Conservation (phyloP, 495 filamentous ascomycete genomes). For the Annulohypoxylon moriforme region DNA sequence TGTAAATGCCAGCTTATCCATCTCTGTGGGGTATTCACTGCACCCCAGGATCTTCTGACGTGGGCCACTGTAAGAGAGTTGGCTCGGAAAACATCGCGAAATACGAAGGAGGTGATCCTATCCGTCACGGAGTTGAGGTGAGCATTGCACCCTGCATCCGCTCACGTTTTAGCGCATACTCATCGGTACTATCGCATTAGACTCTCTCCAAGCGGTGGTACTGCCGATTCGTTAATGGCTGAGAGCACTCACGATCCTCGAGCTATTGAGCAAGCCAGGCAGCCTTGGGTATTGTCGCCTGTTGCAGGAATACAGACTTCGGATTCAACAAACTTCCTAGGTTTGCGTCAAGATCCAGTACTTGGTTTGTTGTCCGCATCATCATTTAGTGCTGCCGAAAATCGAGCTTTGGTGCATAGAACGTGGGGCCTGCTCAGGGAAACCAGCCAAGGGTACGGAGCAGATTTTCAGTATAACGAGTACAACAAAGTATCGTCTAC, state of each 20-base stretch:
- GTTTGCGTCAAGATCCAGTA: conserved; percentile 19
- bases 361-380: conserved; percentile 33
- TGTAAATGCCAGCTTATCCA: conserved; percentile 56
- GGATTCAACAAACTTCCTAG: conserved; percentile 15
- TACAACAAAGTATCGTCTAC: conserved; percentile 31
- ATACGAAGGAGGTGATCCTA: conserved; percentile 64
- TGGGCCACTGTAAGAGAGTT: conserved; percentile 71
- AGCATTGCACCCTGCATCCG: conserved; percentile 9
- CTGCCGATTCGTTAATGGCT: conserved; percentile 20
- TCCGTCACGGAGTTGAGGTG: conserved; percentile 68
- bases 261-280: conserved; percentile 7
- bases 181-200: not conserved
- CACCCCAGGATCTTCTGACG: conserved; percentile 75
- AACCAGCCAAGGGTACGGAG: conserved; percentile 23
- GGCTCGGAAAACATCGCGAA: conserved; percentile 62
- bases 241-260: conserved; percentile 8
- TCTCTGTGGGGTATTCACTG: conserved; percentile 71
- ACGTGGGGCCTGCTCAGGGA: conserved; percentile 35
- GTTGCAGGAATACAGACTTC: conserved; percentile 5
- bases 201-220: conserved; percentile 15
- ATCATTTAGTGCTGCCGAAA: conserved; percentile 15
- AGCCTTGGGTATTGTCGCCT: conserved; percentile 29
- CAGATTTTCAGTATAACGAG: conserved; percentile 35
- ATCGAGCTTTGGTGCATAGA: conserved; percentile 38
- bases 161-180: not conserved